Conservation (phyloP, 1,284 basidiomycete genomes). For the Flammula alnicola region DNA sequence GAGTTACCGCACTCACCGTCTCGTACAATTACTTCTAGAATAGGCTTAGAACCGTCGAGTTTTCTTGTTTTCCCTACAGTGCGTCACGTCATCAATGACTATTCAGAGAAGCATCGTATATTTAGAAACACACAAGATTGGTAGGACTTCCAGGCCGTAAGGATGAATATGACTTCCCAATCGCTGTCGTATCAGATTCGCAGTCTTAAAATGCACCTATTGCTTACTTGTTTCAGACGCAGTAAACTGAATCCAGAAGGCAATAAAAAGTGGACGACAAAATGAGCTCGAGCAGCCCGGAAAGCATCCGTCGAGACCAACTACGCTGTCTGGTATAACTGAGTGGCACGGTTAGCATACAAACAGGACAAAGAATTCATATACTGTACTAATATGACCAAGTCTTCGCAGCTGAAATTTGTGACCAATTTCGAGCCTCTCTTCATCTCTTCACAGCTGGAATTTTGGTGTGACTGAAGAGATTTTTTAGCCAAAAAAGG, state of each 20-base stretch:
- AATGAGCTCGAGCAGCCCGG: background rate
- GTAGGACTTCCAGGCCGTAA: conserved; percentile 2
- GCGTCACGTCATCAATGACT: background rate
- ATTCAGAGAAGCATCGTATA: background rate
- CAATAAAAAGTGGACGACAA: background rate
- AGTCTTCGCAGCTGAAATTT: too few species aligned
- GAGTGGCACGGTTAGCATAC: background rate
- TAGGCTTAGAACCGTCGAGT: background rate
- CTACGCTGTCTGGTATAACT: background rate
- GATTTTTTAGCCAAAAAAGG: too few species aligned
- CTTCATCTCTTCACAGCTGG: too few species aligned
- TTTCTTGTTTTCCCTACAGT: background rate
- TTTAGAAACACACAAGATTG: background rate
- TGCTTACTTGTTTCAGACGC: background rate
- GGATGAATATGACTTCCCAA: background rate
- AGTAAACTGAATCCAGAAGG: conserved; percentile 7
- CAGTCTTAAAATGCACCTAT: background rate
- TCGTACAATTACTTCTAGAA: background rate
- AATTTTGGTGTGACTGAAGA: too few species aligned
- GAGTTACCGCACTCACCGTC: background rate
- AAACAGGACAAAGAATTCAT: background rate
- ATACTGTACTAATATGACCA: too few species aligned
- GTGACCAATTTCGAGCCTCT: too few species aligned
- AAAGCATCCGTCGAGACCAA: conserved; percentile 3
- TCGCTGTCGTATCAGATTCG: background rate